Conservation (phyloP, 306 rosid genomes). For the Corylus avellana region DNA sequence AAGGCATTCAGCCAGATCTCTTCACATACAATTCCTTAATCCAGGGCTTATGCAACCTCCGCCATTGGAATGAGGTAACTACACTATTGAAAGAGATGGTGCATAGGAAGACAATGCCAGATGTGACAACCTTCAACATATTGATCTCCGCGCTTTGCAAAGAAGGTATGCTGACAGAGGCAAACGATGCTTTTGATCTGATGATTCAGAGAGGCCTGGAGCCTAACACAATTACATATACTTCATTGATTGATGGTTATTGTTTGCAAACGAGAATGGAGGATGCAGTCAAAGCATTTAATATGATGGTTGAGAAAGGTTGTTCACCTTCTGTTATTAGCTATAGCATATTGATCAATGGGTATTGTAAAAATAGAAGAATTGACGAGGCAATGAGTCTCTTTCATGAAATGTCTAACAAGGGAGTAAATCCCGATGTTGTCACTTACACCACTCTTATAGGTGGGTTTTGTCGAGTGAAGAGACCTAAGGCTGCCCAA, state of each 20-base stretch:
- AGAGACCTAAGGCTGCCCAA: slow-evolving; percentile 31
- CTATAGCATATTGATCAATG: slow-evolving; percentile 15
- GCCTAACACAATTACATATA: slow-evolving; percentile 22
- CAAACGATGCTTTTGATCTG: not conserved
- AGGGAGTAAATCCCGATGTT: no score
- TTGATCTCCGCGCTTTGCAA: slow-evolving; percentile 21
- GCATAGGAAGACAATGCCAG: not conserved
- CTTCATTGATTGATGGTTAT: no score
- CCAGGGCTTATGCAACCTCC: not conserved
- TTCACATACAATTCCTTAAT: no score
- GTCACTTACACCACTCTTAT: no score
- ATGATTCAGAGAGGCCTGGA: slow-evolving; percentile 17
- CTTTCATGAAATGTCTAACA: no score
- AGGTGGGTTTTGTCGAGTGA: no score
- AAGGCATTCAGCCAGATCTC: no score
- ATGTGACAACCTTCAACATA: slow-evolving; percentile 18
- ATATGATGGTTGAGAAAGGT: slow-evolving; percentile 2
- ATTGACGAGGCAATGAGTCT: not conserved
- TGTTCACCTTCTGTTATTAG: slow-evolving; percentile 27
- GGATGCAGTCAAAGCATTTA: no score
- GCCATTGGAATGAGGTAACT: no score
- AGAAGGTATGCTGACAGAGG: not conserved
- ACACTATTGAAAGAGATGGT: no score
- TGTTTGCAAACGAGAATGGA: no score
- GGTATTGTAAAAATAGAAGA: slow-evolving; percentile 25